These are phyloP conservation scores for Quercus glauca DNA, from an alignment of 306 rosid species.

Conservation along the genomic window DNA sequence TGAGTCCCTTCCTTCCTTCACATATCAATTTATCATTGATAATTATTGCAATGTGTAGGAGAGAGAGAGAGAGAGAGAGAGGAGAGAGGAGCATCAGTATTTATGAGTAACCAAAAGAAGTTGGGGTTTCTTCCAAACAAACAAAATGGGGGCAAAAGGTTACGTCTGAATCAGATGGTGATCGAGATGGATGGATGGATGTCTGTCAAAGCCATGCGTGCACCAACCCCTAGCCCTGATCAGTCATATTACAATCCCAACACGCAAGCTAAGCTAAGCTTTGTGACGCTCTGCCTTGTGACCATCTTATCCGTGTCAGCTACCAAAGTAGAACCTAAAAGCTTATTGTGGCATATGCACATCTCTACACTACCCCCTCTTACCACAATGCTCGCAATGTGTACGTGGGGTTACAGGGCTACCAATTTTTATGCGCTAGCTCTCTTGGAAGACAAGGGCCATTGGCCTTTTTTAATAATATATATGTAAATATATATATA, in stretches of 20 bases:
- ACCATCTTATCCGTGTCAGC: slow-evolving; percentile 38
- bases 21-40: neutral
- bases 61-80: neutral
- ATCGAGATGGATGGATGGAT: slow-evolving; percentile 29
- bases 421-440: neutral
- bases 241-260: slow-evolving; percentile 5
- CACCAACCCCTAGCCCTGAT: slow-evolving; percentile 29
- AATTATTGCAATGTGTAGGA: neutral
- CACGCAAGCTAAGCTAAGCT: slow-evolving; percentile 26
- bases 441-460: neutral
- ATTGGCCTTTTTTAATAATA: neutral
- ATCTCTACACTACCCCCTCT: neutral
- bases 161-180: slow-evolving; percentile 41
- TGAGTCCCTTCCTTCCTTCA: neutral
- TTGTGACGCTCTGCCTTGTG: slow-evolving; percentile 20
- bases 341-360: neutral
- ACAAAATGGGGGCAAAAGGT: slow-evolving; percentile 28
- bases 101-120: neutral
- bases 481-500: too few relatives aligned
- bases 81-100: neutral
- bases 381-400: neutral
- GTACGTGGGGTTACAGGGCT: neutral
- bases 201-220: slow-evolving; percentile 35
- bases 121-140: slow-evolving; percentile 13
- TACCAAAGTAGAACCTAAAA: slow-evolving; percentile 9